phyloP scores from a whole-genome alignment of 129 eudicot genomes.

The Ambrosia artemisiifolia region DNA sequence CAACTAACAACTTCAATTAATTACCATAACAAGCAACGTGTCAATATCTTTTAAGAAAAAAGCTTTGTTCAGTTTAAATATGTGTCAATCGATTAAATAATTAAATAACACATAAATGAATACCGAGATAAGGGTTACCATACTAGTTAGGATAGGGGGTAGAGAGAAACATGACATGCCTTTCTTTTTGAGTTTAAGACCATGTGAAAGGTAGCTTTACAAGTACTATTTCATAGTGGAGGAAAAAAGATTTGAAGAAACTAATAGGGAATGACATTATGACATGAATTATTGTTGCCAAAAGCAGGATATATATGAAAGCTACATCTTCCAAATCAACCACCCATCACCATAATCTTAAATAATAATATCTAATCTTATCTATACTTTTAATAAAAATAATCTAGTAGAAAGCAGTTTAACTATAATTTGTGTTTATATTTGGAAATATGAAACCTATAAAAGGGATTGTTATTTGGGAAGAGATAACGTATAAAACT shows the following conservation, averaged over 20 bases:
- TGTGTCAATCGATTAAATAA: neutral
- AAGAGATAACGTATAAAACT: too few relatives aligned
- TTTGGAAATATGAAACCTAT: neutral
- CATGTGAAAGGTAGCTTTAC: slow-evolving; percentile 38
- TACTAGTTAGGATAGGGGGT: slow-evolving; percentile 17
- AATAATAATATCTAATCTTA: slow-evolving; percentile 9
- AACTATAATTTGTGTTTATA: neutral
- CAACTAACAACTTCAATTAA: neutral
- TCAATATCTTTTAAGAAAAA: neutral
- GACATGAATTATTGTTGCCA: slow-evolving; percentile 38
- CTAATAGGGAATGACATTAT: slow-evolving; percentile 27
- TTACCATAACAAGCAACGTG: neutral
- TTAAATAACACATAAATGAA: neutral
- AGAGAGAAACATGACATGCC: slow-evolving; percentile 27
- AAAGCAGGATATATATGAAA: slow-evolving; percentile 32
- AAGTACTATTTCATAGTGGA: slow-evolving; percentile 37
- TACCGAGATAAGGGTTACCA: neutral
- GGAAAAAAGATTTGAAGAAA: slow-evolving; percentile 26
- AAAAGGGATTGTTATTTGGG: too few relatives aligned
- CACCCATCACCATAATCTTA: neutral
- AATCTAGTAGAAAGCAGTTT: neutral
- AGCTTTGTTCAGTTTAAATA: neutral
- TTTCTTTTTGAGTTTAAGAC: slow-evolving; percentile 21
- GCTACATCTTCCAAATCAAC: slow-evolving; percentile 26
- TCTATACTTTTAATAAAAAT: neutral